These are phyloP conservation scores for Lactarius trivialis DNA, from an alignment of 768 basidiomycete species.

Conservation along the genomic window DNA sequence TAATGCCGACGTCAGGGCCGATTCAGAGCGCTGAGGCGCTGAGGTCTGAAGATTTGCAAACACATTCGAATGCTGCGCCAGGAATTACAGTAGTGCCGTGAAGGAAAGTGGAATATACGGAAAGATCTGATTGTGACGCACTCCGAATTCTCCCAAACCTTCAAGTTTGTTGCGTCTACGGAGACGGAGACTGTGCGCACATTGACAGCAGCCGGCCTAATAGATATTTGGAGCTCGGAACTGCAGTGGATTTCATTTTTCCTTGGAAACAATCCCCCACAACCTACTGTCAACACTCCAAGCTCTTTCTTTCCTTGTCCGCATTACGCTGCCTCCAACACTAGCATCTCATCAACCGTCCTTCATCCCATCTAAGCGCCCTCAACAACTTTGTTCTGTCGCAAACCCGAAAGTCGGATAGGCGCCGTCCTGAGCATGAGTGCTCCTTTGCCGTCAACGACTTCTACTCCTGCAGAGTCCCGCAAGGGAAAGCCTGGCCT, in stretches of 20 bases:
- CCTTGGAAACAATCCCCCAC: background rate
- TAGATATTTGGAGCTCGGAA: constrained; percentile 13
- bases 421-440: constrained; percentile 8
- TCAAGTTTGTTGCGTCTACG: background rate
- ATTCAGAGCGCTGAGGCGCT: background rate
- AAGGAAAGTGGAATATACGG: background rate
- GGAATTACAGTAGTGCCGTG: background rate
- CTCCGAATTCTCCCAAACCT: background rate
- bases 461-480: constrained; percentile 11
- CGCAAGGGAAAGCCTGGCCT: constrained; percentile 33
- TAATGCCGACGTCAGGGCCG: background rate
- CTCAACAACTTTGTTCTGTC: background rate
- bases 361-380: background rate
- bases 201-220: no score
- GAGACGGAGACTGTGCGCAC: background rate
- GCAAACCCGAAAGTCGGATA: background rate
- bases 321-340: background rate
- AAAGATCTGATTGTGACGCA: background rate
- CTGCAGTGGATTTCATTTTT: background rate
- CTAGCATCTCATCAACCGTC: background rate
- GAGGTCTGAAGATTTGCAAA: background rate
- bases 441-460: background rate
- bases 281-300: background rate
- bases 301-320: background rate
- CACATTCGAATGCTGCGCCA: background rate